Conservation (phyloP, 2,329 filamentous ascomycete genomes). For the Xenoacremonium recifei region DNA sequence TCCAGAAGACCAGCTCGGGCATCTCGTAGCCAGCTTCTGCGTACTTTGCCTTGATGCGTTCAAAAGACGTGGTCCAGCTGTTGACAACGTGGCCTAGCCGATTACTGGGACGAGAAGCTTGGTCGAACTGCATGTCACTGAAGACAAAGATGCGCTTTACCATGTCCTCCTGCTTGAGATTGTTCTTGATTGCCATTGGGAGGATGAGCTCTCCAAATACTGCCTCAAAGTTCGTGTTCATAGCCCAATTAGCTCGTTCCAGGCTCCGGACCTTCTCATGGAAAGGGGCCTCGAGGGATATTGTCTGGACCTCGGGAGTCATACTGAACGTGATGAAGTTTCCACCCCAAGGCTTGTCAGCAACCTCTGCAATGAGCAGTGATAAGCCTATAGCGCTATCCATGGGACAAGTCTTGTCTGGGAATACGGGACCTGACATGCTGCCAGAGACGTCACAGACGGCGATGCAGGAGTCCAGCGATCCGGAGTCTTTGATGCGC, state of each 20-base stretch:
- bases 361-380: conserved; percentile 53
- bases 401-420: conserved; percentile 48
- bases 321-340: conserved; percentile 54
- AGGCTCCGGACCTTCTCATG: conserved; percentile 40
- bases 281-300: conserved; percentile 39
- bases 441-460: conserved; percentile 58
- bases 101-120: conserved; percentile 16
- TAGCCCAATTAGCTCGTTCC: conserved; percentile 31
- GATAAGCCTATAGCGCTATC: conserved; percentile 56
- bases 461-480: conserved; percentile 51
- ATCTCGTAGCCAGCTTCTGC: conserved; percentile 52
- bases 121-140: conserved; percentile 60
- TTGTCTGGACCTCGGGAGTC: conserved; percentile 36
- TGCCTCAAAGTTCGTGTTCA: conserved; percentile 51
- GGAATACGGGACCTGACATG: conserved; percentile 41
- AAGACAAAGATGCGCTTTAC: conserved; percentile 61
- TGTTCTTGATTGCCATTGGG: conserved; percentile 49
- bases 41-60: conserved; percentile 47
- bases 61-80: conserved; percentile 45
- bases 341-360: conserved; percentile 51
- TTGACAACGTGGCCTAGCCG: not conserved
- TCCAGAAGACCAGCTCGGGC: conserved; percentile 61
- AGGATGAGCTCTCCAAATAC: conserved; percentile 56
- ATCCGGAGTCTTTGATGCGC: conserved; percentile 54
- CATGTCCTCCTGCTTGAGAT: conserved; percentile 55